Conservation (phyloP, 768 basidiomycete species). For the Termitomyces heimii region DNA sequence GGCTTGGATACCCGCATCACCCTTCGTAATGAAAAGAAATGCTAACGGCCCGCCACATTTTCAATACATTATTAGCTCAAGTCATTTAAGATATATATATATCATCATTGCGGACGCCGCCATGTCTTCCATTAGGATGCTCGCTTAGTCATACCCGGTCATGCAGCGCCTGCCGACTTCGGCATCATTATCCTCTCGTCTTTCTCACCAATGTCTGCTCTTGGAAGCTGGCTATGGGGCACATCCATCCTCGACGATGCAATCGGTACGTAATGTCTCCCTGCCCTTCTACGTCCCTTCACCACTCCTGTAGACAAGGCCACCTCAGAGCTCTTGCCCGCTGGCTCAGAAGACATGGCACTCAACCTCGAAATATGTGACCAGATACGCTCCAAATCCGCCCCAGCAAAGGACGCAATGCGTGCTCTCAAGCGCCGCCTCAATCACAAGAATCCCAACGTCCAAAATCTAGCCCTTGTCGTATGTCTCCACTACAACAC, state of each 20-base stretch:
- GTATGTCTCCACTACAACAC: not conserved
- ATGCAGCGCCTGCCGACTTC: slow-evolving; percentile 1
- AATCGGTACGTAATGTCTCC: slow-evolving; percentile 48
- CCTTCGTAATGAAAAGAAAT: too few species aligned
- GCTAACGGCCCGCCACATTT: too few species aligned
- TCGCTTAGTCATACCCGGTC: slow-evolving; percentile 13
- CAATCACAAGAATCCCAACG: slow-evolving; percentile 94
- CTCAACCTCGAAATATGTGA: slow-evolving; percentile 95
- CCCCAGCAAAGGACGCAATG: slow-evolving; percentile 82
- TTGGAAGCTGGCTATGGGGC: slow-evolving; percentile 75
- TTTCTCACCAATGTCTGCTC: slow-evolving; percentile 39
- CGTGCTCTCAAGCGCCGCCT: slow-evolving; percentile 82
- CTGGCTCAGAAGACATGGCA: slow-evolving; percentile 85
- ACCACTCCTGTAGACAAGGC: slow-evolving; percentile 66
- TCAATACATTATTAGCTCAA: too few species aligned
- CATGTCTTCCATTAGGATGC: too few species aligned
- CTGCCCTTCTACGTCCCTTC: not conserved
- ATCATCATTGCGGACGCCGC: too few species aligned
- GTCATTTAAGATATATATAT: too few species aligned
- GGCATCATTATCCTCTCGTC: not conserved
- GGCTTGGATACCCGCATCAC: slow-evolving; percentile 5
- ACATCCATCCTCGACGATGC: slow-evolving; percentile 79
- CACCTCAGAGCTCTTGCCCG: slow-evolving; percentile 85
- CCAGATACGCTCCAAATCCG: slow-evolving; percentile 89
- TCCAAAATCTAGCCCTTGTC: slow-evolving; percentile 82